phyloP scores from a whole-genome alignment of 441 rosid genomes.

The Francoa sonchifolia region DNA sequence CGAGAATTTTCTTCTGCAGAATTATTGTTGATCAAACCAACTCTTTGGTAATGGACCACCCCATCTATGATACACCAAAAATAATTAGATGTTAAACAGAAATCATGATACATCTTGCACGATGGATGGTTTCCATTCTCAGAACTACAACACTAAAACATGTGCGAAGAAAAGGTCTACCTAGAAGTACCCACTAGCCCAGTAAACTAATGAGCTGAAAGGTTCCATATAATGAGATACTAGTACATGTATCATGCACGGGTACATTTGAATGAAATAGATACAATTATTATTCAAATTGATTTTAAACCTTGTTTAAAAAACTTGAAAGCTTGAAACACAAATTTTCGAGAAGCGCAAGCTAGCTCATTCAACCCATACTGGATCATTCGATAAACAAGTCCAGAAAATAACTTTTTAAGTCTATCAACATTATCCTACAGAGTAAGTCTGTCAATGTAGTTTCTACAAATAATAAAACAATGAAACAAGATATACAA shows the following conservation, averaged over 20 bases:
- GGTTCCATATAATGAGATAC: background rate
- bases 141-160: background rate
- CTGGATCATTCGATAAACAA: too few species aligned
- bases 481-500: slow-evolving; percentile 6
- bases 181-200: too few species aligned
- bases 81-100: background rate
- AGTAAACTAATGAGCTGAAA: too few species aligned
- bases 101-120: slow-evolving; percentile 3
- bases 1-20: slow-evolving; percentile 52
- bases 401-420: too few species aligned
- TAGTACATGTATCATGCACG: too few species aligned
- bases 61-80: slow-evolving; percentile 40
- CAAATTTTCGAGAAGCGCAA: background rate
- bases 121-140: slow-evolving; percentile 3
- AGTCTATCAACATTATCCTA: too few species aligned
- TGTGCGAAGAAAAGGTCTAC: slow-evolving; percentile 6
- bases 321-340: background rate
- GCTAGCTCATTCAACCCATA: too few species aligned
- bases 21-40: slow-evolving; percentile 52
- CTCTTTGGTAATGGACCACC: slow-evolving; percentile 66
- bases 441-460: too few species aligned
- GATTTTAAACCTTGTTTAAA: background rate
- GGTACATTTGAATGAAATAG: too few species aligned
- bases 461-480: too few species aligned
- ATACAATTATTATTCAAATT: slow-evolving; percentile 2